phyloP scores from a whole-genome alignment of 768 basidiomycete genomes.

The Thelephora aurantiotincta region DNA sequence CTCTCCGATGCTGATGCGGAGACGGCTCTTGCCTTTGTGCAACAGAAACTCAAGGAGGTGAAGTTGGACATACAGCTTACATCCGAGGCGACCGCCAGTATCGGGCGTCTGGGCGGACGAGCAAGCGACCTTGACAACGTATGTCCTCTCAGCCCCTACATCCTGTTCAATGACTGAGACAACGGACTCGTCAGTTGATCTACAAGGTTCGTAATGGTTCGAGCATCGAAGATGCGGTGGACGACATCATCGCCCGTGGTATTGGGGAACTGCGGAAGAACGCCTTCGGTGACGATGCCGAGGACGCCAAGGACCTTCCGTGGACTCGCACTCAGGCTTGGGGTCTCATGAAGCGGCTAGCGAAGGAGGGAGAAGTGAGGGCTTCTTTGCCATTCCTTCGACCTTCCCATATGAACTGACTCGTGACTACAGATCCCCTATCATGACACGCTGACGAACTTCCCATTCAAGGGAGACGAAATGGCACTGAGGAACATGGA shows the following conservation, averaged over 20 bases:
- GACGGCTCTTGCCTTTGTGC: conserved; percentile 71
- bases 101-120: conserved; percentile 78
- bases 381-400: neutral
- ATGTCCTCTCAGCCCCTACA: conserved; percentile 14
- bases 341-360: conserved; percentile 62
- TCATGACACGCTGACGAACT: conserved; percentile 64
- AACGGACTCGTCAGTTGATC: conserved; percentile 38
- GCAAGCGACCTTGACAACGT: conserved; percentile 83
- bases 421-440: conserved; percentile 53
- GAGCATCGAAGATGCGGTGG: conserved; percentile 65
- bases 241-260: conserved; percentile 74
- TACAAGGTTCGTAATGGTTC: conserved; percentile 73
- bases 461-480: conserved; percentile 90
- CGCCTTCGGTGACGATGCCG: conserved; percentile 84
- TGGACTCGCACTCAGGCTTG: conserved; percentile 89
- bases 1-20: conserved; percentile 75
- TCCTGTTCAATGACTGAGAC: neutral
- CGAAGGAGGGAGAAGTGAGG: conserved; percentile 44
- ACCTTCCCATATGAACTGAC: neutral
- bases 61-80: conserved; percentile 41
- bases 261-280: conserved; percentile 79
- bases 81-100: conserved; percentile 34
- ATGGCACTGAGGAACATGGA: conserved; percentile 71
- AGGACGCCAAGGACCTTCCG: conserved; percentile 68
- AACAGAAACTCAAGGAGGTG: conserved; percentile 55